Base-by-base conservation (phyloP, 1,284 basidiomycete species). In the Rhodofomes roseus region DNA sequence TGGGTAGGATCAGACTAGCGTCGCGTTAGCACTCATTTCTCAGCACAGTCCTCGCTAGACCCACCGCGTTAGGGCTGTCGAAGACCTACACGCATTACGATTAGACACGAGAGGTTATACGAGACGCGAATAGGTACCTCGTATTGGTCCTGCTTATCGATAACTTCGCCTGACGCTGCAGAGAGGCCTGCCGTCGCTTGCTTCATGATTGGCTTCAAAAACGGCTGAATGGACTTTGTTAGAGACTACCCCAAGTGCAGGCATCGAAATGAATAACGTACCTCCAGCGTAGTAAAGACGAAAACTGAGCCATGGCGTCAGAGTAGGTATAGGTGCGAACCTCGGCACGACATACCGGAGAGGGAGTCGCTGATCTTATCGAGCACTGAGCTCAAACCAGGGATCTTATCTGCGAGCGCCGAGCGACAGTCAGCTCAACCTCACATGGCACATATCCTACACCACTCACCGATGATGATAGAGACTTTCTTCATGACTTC, bases 361-460 rank as follows among this genome's bases (percentile, higher is more conserved):
- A 93, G 86, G 1, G 86, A 85, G 67, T 95, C 91, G 68, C 81
- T 85, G 55, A 97, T 77, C 74, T 93, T 95, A 65, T 96, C 93
- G 52, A 95, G 84, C 56, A 96, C 73, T 0, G 87, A 74, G 1
- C 80, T 79, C 14, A 90, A 74, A 4, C 88, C 87, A 6, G 88
- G 88, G 46, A 90, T 90, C 71, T 83, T 88, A 72, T 90, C 87
- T 83, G 61, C 31, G 20, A 20, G 41, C 18, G 12, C 31, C 11
- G 5, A 34, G 31, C 31, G 11, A 37, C 25, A 56, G 5, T 54
- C n/a, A 40, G 36, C 20, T 14, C 48, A 29, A 37, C 27, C n/a
- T 36, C 37, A 14, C 16, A 8, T 14, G 22, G 27, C 20, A 3
- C 2, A 39, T 11, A 53, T 40, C 0, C 9, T n/a, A n/a, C n/a